Percentiles rank a stretch among this genome's conserved stretches.
Evolutionary conservation across 75 land plant genomes (phyloP).

Genomic region (Pinus albicaulis): DNA sequence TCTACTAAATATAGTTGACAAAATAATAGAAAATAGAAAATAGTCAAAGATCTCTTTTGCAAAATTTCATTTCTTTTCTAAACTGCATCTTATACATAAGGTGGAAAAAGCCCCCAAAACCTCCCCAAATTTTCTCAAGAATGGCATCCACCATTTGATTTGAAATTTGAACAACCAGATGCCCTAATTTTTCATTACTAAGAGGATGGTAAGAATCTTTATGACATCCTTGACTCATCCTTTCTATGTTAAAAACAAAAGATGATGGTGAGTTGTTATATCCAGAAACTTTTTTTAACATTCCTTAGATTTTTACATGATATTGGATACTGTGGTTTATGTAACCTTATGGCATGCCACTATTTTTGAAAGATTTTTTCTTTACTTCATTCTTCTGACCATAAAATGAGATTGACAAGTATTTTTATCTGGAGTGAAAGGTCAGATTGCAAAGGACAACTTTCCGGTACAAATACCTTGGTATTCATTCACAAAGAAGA

Average conservation of each 20-base stretch:
- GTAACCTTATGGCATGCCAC: no score
- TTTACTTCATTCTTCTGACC: no score
- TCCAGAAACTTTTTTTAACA: no score
- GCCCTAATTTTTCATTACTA: not conserved
- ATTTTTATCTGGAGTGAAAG: no score
- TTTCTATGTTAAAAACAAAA: not conserved
- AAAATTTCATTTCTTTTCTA: not conserved
- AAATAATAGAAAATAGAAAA: not conserved
- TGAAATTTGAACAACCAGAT: not conserved
- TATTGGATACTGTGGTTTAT: no score
- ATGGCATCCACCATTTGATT: not conserved
- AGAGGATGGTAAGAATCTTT: not conserved
- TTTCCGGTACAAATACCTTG: no score
- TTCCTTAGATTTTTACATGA: no score
- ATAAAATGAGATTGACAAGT: no score
- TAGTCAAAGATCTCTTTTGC: not conserved
- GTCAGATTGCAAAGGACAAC: no score
- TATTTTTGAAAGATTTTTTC: no score
- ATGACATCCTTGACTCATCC: not conserved
- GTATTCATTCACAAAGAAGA: no score
- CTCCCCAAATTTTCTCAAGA: not conserved
- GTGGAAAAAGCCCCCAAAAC: not conserved
- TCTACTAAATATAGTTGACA: not conserved
- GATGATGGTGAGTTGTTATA: not conserved
- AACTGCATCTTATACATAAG: not conserved